A percentile compares a stretch with the other conserved stretches of the same genome.
Evolutionary conservation across 139 green algal genomes (phyloP).

Genomic region (Tetradesmus obliquus): DNA sequence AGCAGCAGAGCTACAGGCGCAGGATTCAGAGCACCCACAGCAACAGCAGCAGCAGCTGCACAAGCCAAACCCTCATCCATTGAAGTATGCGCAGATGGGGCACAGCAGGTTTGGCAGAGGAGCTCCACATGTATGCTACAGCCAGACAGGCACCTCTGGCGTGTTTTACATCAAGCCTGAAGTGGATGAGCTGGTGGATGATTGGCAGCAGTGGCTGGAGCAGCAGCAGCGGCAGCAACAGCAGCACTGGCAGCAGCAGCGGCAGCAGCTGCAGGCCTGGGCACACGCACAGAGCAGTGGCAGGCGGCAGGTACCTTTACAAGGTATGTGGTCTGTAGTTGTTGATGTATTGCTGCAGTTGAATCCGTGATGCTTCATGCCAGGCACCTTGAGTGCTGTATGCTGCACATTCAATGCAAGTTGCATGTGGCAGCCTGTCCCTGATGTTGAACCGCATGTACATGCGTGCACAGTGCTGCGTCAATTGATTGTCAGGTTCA

Average conservation of each 20-base stretch:
- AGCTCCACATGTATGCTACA: conserved; percentile 34
- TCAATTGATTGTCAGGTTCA: too few relatives aligned
- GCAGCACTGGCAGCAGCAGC: conserved; percentile 6
- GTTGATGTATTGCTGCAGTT: neutral
- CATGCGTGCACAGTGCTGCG: too few relatives aligned
- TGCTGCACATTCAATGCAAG: neutral
- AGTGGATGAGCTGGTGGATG: conserved; percentile 1
- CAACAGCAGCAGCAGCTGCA: conserved; percentile 23
- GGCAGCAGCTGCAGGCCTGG: neutral
- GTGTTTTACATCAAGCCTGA: conserved; percentile 33
- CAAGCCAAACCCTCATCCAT: neutral
- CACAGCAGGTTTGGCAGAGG: conserved; percentile 43
- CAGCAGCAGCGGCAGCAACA: conserved; percentile 10
- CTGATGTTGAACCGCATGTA: too few relatives aligned
- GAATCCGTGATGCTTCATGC: neutral
- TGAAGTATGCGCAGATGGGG: conserved; percentile 42
- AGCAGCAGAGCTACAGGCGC: neutral
- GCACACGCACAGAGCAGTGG: neutral
- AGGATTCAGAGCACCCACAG: neutral
- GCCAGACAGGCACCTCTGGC: neutral
- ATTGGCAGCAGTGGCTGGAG: conserved; percentile 7
- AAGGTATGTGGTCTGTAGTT: neutral
- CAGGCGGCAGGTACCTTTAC: neutral
- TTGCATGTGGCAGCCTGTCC: too few relatives aligned
- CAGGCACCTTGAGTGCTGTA: neutral